Percentiles rank a stretch among this genome's conserved stretches.
These are phyloP conservation scores for Fusarium torreyae DNA, from an alignment of 2,329 filamentous ascomycete species.

Conservation along the genomic window DNA sequence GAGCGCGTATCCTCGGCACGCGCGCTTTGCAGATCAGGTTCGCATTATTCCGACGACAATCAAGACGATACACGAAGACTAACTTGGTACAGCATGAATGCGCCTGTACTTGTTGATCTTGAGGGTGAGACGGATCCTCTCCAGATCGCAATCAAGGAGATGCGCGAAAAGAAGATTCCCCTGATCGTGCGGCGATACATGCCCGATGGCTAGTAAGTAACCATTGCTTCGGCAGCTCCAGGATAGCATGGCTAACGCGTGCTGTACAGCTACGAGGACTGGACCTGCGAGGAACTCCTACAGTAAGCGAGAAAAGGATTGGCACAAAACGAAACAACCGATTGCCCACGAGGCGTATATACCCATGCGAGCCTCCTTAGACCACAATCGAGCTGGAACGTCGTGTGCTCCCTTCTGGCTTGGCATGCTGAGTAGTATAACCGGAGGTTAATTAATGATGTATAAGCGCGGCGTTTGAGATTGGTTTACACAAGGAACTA, in stretches of 20 bases:
- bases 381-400: conserved; percentile 46
- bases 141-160: conserved; percentile 97
- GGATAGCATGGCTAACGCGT: conserved; percentile 25
- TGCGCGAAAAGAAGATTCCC: conserved; percentile 98
- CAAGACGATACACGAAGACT: conserved; percentile 16
- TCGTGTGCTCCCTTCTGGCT: conserved; percentile 35
- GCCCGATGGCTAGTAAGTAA: conserved; percentile 91
- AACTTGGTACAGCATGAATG: conserved; percentile 84
- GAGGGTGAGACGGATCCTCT: conserved; percentile 98
- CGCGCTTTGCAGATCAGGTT: conserved; percentile 96
- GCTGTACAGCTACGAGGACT: conserved; percentile 90
- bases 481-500: conserved; percentile 50
- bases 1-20: conserved; percentile 92
- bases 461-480: conserved; percentile 58
- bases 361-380: conserved; percentile 45
- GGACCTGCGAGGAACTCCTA: conserved; percentile 96
- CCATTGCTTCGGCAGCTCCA: neutral
- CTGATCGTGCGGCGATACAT: conserved; percentile 95
- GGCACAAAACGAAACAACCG: conserved; percentile 30
- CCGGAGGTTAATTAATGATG: conserved; percentile 50
- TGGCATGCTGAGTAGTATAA: conserved; percentile 38
- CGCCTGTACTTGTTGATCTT: conserved; percentile 94
- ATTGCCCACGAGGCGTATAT: conserved; percentile 48
- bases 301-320: conserved; percentile 59
- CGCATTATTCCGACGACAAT: conserved; percentile 45